Conservation (phyloP, 306 rosid species). For the Trichosanthes cucumerina region DNA sequence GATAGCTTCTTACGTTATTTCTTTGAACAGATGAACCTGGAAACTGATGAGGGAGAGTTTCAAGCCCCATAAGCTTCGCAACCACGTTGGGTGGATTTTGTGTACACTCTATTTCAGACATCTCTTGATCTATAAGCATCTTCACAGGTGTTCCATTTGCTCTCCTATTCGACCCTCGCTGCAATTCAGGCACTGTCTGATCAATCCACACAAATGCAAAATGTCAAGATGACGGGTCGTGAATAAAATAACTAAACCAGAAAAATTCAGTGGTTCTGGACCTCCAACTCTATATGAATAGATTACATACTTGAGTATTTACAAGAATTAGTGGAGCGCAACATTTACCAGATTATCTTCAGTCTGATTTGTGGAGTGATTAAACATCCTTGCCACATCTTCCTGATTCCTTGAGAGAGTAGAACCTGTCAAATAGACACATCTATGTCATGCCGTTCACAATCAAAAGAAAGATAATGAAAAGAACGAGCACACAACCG, state of each 20-base stretch:
- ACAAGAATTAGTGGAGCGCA: neutral
- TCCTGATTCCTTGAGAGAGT: constrained; percentile 51
- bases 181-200: constrained; percentile 24
- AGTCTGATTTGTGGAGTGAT: constrained; percentile 47
- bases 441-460: neutral
- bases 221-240: neutral
- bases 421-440: constrained; percentile 36
- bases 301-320: neutral
- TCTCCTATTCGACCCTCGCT: constrained; percentile 42
- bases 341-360: constrained; percentile 67
- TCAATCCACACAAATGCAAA: neutral
- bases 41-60: constrained; percentile 42
- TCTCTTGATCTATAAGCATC: constrained; percentile 69
- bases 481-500: neutral
- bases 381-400: constrained; percentile 35
- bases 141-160: constrained; percentile 52
- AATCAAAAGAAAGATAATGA: neutral
- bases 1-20: constrained; percentile 29
- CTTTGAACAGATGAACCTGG: constrained; percentile 43
- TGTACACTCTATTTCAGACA: constrained; percentile 53
- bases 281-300: neutral
- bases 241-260: neutral
- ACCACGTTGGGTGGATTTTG: constrained; percentile 62
- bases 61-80: constrained; percentile 96
- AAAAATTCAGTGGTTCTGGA: neutral